Conservation (phyloP, 2,329 filamentous ascomycete species). For the Aureobasidium sp. region DNA sequence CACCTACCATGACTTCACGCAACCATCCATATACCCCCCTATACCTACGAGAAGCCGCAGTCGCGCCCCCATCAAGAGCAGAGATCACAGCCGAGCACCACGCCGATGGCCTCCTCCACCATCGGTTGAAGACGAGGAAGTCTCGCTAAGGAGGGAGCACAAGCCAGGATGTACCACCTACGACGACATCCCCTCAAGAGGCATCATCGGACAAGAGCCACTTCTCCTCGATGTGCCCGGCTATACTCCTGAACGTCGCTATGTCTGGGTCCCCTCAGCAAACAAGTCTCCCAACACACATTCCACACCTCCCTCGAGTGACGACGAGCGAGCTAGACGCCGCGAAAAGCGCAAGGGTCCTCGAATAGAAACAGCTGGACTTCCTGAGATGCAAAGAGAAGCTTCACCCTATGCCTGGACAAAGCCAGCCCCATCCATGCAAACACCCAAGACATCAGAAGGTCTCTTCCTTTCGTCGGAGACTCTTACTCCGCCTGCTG, state of each 20-base stretch:
- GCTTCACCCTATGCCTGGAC: slow-evolving; percentile 40
- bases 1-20: slow-evolving; percentile 18
- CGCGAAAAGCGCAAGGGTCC: slow-evolving; percentile 24
- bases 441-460: slow-evolving; percentile 23
- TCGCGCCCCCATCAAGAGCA: background rate
- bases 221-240: slow-evolving; percentile 53
- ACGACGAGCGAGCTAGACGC: slow-evolving; percentile 27
- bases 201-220: slow-evolving; percentile 59
- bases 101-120: slow-evolving; percentile 50
- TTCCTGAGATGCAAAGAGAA: slow-evolving; percentile 34
- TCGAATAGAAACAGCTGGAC: slow-evolving; percentile 25
- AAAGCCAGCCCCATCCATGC: slow-evolving; percentile 20
- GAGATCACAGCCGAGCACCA: background rate
- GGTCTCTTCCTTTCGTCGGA: slow-evolving; percentile 44
- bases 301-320: slow-evolving; percentile 30
- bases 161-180: slow-evolving; percentile 30
- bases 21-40: slow-evolving; percentile 22
- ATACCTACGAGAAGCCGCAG: slow-evolving; percentile 19
- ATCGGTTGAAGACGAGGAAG: slow-evolving; percentile 60
- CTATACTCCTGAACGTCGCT: slow-evolving; percentile 50
- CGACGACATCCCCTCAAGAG: slow-evolving; percentile 54
- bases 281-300: slow-evolving; percentile 18
- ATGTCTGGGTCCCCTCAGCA: slow-evolving; percentile 44
- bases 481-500: slow-evolving; percentile 32
- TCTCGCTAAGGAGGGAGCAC: slow-evolving; percentile 55